Conservation (phyloP, 2,329 filamentous ascomycete species). For the Arthrobotrys sinensis region DNA sequence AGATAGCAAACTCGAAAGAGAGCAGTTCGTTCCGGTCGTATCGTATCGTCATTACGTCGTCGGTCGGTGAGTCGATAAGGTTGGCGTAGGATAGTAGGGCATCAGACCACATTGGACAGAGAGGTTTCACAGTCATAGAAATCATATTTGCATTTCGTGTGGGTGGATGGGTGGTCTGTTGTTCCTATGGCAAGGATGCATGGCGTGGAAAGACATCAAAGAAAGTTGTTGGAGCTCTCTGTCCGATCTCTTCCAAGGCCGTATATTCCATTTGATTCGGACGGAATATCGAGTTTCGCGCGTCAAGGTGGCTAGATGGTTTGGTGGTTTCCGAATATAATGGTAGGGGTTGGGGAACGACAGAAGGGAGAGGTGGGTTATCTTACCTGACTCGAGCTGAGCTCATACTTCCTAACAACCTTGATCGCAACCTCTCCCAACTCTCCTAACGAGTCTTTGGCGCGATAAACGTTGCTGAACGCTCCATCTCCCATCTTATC, state of each 20-base stretch:
- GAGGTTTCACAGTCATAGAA: constrained; percentile 28
- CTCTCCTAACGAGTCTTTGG: constrained; percentile 80
- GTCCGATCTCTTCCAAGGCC: constrained; percentile 48
- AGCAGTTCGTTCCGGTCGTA: constrained; percentile 12
- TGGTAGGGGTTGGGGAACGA: not conserved
- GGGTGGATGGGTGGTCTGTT: not conserved
- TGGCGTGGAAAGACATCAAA: constrained; percentile 44
- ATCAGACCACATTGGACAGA: constrained; percentile 59
- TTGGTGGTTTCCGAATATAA: constrained; percentile 11
- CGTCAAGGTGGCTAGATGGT: constrained; percentile 18
- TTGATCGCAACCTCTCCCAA: constrained; percentile 93
- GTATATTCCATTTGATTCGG: constrained; percentile 46
- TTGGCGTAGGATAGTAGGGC: constrained; percentile 48
- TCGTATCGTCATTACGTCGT: not conserved
- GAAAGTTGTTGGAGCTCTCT: constrained; percentile 61
- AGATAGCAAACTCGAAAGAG: constrained; percentile 56
- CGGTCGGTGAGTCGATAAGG: constrained; percentile 1
- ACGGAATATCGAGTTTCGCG: constrained; percentile 15
- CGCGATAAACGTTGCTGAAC: constrained; percentile 98
- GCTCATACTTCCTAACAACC: constrained; percentile 98
- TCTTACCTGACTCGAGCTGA: constrained; percentile 98
- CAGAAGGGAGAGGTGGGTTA: constrained; percentile 37
- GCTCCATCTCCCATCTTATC: constrained; percentile 99
- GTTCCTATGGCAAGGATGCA: constrained; percentile 24
- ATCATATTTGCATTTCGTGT: not conserved